These are phyloP conservation scores for Ascoidea asiatica DNA, from an alignment of 805 yeast species.

Conservation along the genomic window DNA sequence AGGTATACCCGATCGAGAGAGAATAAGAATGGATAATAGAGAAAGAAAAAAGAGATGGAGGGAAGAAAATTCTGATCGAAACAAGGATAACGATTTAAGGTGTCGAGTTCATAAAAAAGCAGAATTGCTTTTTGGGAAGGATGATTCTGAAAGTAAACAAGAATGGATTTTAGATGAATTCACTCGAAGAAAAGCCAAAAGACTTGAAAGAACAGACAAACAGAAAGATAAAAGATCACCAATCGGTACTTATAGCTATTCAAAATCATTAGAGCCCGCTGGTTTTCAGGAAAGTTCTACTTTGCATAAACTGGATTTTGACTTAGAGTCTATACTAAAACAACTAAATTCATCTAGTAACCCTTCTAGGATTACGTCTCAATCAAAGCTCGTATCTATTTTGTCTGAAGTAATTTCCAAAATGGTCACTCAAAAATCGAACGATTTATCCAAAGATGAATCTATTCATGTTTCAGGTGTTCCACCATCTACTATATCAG, in stretches of 20 bases:
- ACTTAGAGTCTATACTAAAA: background rate
- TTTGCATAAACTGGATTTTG: no score
- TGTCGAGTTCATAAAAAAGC: slow-evolving; percentile 71
- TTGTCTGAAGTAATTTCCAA: slow-evolving; percentile 15
- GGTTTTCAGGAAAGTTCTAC: slow-evolving; percentile 1
- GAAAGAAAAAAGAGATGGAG: slow-evolving; percentile 78
- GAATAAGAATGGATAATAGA: slow-evolving; percentile 52
- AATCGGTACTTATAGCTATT: background rate
- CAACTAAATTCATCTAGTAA: background rate
- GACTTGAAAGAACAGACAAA: slow-evolving; percentile 30
- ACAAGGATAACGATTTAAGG: slow-evolving; percentile 78
- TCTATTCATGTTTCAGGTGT: slow-evolving; percentile 14
- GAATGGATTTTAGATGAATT: slow-evolving; percentile 73
- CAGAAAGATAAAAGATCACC: slow-evolving; percentile 3
- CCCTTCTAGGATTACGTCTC: background rate
- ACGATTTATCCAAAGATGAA: background rate
- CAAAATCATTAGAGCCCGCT: slow-evolving; percentile 1
- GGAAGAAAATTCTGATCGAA: slow-evolving; percentile 63
- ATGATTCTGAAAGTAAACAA: slow-evolving; percentile 36
- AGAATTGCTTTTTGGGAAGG: slow-evolving; percentile 45
- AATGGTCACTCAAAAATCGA: slow-evolving; percentile 6
- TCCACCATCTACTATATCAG: slow-evolving; percentile 18
- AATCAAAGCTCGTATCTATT: slow-evolving; percentile 8
- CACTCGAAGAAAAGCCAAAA: slow-evolving; percentile 44
- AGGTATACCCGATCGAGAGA: slow-evolving; percentile 27